Evolutionary conservation across 2,329 filamentous ascomycete species (phyloP).

Genomic region (Verticillium nonalfalfae): DNA sequence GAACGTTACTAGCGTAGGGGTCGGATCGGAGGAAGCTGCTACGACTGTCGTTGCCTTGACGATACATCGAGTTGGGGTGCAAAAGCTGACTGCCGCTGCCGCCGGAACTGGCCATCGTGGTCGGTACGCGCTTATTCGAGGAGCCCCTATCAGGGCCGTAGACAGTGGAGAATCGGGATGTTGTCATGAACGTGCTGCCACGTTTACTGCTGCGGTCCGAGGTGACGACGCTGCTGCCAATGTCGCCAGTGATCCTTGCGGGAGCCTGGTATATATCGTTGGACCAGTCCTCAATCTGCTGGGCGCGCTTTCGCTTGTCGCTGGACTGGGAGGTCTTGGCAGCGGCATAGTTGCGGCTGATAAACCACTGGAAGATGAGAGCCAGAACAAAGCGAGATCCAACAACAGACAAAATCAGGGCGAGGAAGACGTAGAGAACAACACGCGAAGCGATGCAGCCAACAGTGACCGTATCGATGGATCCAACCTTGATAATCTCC

Average conservation of each 20-base stretch:
- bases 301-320: slow-evolving; percentile 76
- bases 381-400: slow-evolving; percentile 81
- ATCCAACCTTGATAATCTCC: slow-evolving; percentile 92
- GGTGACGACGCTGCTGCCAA: slow-evolving; percentile 56
- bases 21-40: slow-evolving; percentile 60
- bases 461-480: slow-evolving; percentile 90
- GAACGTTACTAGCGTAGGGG: slow-evolving; percentile 46
- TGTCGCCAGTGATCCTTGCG: slow-evolving; percentile 70
- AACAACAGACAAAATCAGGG: slow-evolving; percentile 89
- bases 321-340: slow-evolving; percentile 77
- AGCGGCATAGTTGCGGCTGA: slow-evolving; percentile 79
- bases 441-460: slow-evolving; percentile 97
- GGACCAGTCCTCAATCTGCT: slow-evolving; percentile 96
- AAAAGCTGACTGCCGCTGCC: slow-evolving; percentile 66
- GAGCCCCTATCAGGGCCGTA: slow-evolving; percentile 64
- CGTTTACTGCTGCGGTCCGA: slow-evolving; percentile 70
- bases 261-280: slow-evolving; percentile 95
- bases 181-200: slow-evolving; percentile 77
- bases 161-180: slow-evolving; percentile 88
- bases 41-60: slow-evolving; percentile 54
- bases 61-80: slow-evolving; percentile 67
- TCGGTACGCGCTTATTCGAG: slow-evolving; percentile 52
- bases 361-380: slow-evolving; percentile 92
- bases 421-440: slow-evolving; percentile 87
- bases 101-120: slow-evolving; percentile 91